Evolutionary conservation across 306 rosid genomes (phyloP).

Genomic region (Quercus aquifolioides): DNA sequence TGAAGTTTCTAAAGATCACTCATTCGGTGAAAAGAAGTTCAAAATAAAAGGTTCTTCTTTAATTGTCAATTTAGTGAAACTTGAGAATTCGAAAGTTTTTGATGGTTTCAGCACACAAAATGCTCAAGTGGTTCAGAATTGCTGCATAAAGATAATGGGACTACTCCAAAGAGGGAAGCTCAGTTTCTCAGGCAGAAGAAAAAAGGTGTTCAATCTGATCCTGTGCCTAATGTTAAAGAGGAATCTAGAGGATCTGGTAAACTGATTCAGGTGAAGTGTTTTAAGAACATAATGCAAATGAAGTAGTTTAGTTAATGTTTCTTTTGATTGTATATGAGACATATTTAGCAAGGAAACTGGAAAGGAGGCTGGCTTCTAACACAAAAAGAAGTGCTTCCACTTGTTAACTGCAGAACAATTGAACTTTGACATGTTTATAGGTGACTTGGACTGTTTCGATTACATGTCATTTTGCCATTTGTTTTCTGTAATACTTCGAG

Average conservation of each 20-base stretch:
- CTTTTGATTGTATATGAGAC: constrained; percentile 3
- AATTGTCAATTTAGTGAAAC: constrained; percentile 25
- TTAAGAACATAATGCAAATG: neutral
- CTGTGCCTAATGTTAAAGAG: constrained; percentile 34
- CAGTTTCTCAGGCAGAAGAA: too few relatives aligned
- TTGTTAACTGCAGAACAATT: too few relatives aligned
- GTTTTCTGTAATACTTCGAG: neutral
- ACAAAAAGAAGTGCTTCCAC: neutral
- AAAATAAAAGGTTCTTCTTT: neutral
- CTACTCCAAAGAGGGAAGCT: constrained; percentile 22
- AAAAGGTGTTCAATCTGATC: neutral
- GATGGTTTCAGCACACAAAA: constrained; percentile 32
- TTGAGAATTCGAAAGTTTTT: constrained; percentile 31
- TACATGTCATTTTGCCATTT: neutral
- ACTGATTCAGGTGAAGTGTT: constrained; percentile 66
- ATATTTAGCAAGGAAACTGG: neutral
- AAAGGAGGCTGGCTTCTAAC: neutral
- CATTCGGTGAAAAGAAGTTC: too few relatives aligned
- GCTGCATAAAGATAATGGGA: constrained; percentile 30
- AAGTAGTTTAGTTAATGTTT: neutral
- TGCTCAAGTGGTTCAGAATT: constrained; percentile 35
- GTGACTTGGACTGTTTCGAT: neutral
- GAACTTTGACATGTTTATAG: neutral
- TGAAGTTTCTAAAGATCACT: too few relatives aligned
- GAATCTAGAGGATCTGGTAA: constrained; percentile 73